Evolutionary conservation across 2,329 filamentous ascomycete genomes (phyloP), one percentile per base, ranked within the genome.

Genomic region (Cladophialophora exuberans): DNA sequence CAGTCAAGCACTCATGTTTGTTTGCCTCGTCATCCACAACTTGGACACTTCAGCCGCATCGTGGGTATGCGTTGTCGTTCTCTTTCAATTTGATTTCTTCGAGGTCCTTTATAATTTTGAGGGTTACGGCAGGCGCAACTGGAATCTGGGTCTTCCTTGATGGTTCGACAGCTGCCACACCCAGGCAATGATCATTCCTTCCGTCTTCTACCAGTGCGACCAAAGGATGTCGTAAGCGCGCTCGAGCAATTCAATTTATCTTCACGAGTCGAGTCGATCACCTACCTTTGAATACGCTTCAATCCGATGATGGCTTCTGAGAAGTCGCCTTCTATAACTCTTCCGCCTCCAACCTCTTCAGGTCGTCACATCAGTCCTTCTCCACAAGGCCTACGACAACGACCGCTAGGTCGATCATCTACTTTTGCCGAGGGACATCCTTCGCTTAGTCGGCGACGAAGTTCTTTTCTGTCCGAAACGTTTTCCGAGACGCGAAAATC

Each of bases 391-490:
- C 64, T 73, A 41, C 70, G 72, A 47, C 72, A 73, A 54, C 67
- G 73, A 13, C 66, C 69, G 25, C 61, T 70, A 6, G 61, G 64
- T 33, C 68, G 72, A 46, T 62, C 73, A 51, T 65, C 70, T 6
- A 73, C 70, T 25, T 68, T 72, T 30, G 66, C 69, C 10, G 73
- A 75, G 25, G 60, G 62, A 2, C 57, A 64, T 13, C 31, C 60
- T 30, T 66, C 56, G 35, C 62, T 66, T 38, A 66, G 69, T 22
- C 67, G 83, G 23, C 83, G 89, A 51, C 83, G 89, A 59, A 89
- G 87, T 73, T 94, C 90, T 30, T 85, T 84, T 43, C 83, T 95
- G 59, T 94, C 90, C 23, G 88, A 92, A 65, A 86, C 88, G 60
- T 67, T 90, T 11, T 83, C 79, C 53, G 87, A 89, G 70, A 85